These are phyloP conservation scores for Exsudoporus frostii DNA, from an alignment of 768 basidiomycete genomes.

Conservation along the genomic window DNA sequence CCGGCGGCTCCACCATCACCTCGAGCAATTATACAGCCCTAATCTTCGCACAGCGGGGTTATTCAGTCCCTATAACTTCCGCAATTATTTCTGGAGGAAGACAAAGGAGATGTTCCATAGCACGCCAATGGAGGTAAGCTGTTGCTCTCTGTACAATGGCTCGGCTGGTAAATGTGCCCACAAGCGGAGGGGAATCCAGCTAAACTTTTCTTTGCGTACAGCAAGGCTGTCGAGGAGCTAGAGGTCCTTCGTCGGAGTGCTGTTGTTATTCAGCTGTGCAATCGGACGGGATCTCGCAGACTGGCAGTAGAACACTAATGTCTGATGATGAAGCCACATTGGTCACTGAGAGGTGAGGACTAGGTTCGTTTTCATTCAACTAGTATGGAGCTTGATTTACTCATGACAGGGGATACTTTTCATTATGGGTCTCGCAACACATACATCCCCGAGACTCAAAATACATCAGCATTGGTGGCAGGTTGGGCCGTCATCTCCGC, in stretches of 20 bases:
- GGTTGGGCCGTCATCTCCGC: too few species aligned
- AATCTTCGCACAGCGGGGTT: constrained; percentile 71
- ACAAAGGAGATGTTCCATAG: constrained; percentile 67
- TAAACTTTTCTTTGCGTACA: constrained; percentile 58
- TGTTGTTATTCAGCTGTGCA: constrained; percentile 86
- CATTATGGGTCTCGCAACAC: too few species aligned
- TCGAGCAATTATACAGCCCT: constrained; percentile 70
- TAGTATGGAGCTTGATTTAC: background rate
- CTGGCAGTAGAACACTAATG: constrained; percentile 63
- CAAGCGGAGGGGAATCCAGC: constrained; percentile 59
- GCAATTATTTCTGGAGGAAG: constrained; percentile 71
- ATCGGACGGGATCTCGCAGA: constrained; percentile 82
- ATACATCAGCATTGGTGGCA: too few species aligned
- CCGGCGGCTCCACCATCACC: constrained; percentile 58
- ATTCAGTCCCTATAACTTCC: constrained; percentile 92
- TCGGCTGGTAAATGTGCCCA: background rate
- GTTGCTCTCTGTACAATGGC: background rate
- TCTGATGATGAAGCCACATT: background rate
- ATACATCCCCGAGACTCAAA: too few species aligned
- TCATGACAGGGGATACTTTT: too few species aligned
- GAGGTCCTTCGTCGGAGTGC: constrained; percentile 74
- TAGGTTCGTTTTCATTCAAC: too few species aligned
- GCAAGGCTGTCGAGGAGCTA: constrained; percentile 69
- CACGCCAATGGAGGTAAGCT: constrained; percentile 58
- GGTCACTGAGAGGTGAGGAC: too few species aligned